Percentiles rank a stretch among this genome's conserved stretches.
These are phyloP conservation scores for Termitomyces sp. DNA, from an alignment of 768 basidiomycete genomes.

Conservation along the genomic window DNA sequence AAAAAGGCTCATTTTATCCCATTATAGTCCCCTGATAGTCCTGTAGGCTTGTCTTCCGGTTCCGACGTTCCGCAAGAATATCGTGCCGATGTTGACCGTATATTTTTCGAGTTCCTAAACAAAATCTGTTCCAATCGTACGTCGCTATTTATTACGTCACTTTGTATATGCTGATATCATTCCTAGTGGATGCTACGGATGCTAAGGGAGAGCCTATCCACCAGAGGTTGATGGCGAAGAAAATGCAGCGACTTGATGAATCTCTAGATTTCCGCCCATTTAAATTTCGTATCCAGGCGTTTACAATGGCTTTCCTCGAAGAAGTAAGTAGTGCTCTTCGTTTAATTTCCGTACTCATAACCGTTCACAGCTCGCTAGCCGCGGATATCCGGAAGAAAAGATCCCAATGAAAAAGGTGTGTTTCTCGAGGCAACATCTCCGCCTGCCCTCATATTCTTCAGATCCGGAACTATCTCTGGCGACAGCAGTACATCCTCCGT, in stretches of 20 bases:
- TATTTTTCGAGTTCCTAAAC: slow-evolving; percentile 89
- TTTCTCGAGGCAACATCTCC: not conserved
- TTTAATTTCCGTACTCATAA: not conserved
- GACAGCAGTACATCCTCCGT: slow-evolving; percentile 86
- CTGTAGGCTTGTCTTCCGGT: slow-evolving; percentile 17
- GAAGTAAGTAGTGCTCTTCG: slow-evolving; percentile 44
- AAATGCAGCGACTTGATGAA: slow-evolving; percentile 96
- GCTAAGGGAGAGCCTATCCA: slow-evolving; percentile 96
- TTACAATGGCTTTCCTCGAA: slow-evolving; percentile 93
- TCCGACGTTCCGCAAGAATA: slow-evolving; percentile 78
- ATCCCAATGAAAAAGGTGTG: slow-evolving; percentile 94
- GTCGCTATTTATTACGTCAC: slow-evolving; percentile 19
- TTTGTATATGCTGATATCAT: slow-evolving; percentile 13
- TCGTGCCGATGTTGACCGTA: slow-evolving; percentile 74
- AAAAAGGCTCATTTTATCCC: not conserved
- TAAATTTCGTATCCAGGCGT: slow-evolving; percentile 98
- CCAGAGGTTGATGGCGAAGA: slow-evolving; percentile 97
- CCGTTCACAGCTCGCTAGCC: slow-evolving; percentile 57
- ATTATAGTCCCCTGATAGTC: slow-evolving; percentile 24
- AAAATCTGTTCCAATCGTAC: slow-evolving; percentile 84
- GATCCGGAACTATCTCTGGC: slow-evolving; percentile 96
- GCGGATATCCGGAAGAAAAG: slow-evolving; percentile 90
- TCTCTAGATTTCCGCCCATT: slow-evolving; percentile 96
- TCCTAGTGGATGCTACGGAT: slow-evolving; percentile 84
- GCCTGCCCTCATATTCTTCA: slow-evolving; percentile 22